Conservation (phyloP, 2,329 filamentous ascomycete genomes). For the Nothomitra cinnamomea region DNA sequence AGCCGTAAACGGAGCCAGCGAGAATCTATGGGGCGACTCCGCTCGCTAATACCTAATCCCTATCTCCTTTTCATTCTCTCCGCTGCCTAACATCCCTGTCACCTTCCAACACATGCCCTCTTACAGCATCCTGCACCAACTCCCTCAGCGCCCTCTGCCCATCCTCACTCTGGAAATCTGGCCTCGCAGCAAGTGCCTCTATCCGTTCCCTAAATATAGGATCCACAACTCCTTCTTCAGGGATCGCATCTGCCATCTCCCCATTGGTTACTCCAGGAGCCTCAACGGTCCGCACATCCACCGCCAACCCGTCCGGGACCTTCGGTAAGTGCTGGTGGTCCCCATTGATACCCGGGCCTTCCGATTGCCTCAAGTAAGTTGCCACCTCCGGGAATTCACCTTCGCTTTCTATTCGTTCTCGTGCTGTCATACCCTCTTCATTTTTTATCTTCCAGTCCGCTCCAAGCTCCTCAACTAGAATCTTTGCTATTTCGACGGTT, state of each 20-base stretch:
- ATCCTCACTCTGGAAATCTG: slow-evolving; percentile 67
- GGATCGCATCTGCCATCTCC: background rate
- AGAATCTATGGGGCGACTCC: too few species aligned
- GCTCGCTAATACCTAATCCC: too few species aligned
- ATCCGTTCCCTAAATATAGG: slow-evolving; percentile 73
- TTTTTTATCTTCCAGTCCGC: slow-evolving; percentile 50
- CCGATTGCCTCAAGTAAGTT: slow-evolving; percentile 41
- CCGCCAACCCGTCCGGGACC: slow-evolving; percentile 56
- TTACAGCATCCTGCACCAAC: slow-evolving; percentile 65
- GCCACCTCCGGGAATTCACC: slow-evolving; percentile 62
- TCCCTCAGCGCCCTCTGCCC: slow-evolving; percentile 64
- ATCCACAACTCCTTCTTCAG: slow-evolving; percentile 48
- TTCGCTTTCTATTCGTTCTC: slow-evolving; percentile 63
- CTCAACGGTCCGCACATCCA: slow-evolving; percentile 62
- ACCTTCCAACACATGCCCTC: slow-evolving; percentile 39
- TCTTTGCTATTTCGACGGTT: slow-evolving; percentile 57
- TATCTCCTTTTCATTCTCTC: slow-evolving; percentile 33
- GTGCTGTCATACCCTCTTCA: slow-evolving; percentile 59
- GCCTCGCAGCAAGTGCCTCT: slow-evolving; percentile 68
- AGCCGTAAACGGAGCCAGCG: too few species aligned
- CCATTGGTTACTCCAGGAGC: background rate
- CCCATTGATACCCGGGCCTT: slow-evolving; percentile 9
- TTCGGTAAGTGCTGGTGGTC: slow-evolving; percentile 33
- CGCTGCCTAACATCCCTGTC: slow-evolving; percentile 48
- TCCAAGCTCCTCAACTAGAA: slow-evolving; percentile 67